Conservation (phyloP, 495 filamentous ascomycete species). For the Cercophora sp. region DNA sequence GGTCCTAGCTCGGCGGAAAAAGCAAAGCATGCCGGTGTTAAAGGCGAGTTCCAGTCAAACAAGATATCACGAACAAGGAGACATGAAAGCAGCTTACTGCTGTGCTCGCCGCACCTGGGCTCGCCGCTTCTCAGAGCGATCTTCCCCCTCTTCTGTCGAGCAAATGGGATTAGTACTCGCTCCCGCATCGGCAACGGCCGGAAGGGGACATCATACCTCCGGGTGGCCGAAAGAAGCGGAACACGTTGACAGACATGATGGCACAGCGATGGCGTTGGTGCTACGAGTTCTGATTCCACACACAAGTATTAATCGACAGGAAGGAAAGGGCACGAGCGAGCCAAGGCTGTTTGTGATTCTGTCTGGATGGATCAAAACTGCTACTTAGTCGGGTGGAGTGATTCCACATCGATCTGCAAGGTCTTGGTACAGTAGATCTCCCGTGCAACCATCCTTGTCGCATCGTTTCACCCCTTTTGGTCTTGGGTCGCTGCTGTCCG, state of each 20-base stretch:
- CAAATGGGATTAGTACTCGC: not conserved
- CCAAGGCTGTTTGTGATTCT: not conserved
- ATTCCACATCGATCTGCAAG: not conserved
- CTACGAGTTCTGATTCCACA: too few species aligned
- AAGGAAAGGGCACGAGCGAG: not conserved
- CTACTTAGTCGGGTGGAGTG: not conserved
- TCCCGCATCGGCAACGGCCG: not conserved
- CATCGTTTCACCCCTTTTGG: not conserved
- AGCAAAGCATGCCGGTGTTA: not conserved
- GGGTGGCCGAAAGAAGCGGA: not conserved
- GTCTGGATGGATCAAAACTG: not conserved
- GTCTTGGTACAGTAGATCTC: not conserved
- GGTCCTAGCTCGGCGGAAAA: not conserved
- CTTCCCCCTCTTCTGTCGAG: not conserved
- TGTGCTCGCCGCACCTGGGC: conserved; percentile 1
- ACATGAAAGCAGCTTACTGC: not conserved
- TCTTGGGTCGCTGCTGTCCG: not conserved
- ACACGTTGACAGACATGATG: not conserved
- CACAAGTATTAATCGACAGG: not conserved
- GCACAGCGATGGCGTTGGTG: too few species aligned
- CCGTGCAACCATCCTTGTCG: not conserved
- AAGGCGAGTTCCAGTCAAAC: not conserved
- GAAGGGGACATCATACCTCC: not conserved
- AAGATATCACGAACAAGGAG: not conserved
- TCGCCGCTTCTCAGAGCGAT: not conserved